Base-by-base conservation (phyloP, 1,139 yeast species). In the Lodderomyces metapsilosis region DNA sequence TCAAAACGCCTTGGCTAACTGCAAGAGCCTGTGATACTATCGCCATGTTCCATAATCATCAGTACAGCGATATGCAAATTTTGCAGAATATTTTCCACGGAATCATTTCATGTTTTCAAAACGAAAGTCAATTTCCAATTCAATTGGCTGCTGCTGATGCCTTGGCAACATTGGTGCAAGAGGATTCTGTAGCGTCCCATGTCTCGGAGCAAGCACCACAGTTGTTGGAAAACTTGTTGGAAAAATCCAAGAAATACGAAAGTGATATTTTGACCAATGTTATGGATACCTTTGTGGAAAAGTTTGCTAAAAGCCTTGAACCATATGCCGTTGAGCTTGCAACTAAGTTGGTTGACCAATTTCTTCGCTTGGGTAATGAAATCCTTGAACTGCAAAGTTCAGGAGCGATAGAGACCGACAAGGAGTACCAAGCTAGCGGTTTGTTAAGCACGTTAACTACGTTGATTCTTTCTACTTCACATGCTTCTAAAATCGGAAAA, bases 21-120 rank as follows among this genome's bases (percentile, higher is more conserved):
- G 79, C 81, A 2, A 64, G 82, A 52, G 80, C 82, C 15, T 76
- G 81, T 56, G 82, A 76, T 50, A 74, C 80, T 9, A 56, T 77
- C 41, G 76, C 81, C 4, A 64, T 74, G 61, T 71, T 74, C 43
- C 53, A 58, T 22, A 64, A 67, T 49, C 58, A 59, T 38, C 59
- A 61, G 31, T 76, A 70, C 48, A 52, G 58, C 22, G 78, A 75
- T 47, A 57, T 59, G 40, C 56, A 62, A 35, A 64, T 74, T 3
- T 64, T 76, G 47, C 70, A 71, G 44, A 66, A 64, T 17, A 64
- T 76, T 20, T 76, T 71, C 57, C 68, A 69, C 43, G 76, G 69
- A 3, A 66, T 74, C 22, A 68, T 71, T 34, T 52, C 51, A 16
- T 73, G 78, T 51, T 76, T 76, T 58, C 64, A 60, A 47, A 61